A percentile compares a stretch with the other conserved stretches of the same genome.
Conservation (phyloP, 345 rosid species). For the Corymbia maculata region DNA sequence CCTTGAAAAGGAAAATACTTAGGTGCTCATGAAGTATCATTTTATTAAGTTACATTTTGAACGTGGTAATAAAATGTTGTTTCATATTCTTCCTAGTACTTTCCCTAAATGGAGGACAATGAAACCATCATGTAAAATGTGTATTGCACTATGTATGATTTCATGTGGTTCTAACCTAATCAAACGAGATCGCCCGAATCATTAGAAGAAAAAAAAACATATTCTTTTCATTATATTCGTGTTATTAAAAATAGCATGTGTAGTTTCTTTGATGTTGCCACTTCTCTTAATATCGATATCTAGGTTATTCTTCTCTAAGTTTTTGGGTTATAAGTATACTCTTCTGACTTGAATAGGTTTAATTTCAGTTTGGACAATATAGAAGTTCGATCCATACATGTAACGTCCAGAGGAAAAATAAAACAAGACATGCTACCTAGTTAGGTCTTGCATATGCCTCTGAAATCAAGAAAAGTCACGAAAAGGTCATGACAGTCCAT, state of each 20-base stretch:
- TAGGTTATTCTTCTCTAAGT: background rate
- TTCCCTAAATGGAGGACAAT: background rate
- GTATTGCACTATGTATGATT: background rate
- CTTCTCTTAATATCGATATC: background rate
- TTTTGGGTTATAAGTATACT: background rate
- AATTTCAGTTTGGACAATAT: background rate
- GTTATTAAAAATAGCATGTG: background rate
- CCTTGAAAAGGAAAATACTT: background rate
- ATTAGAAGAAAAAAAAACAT: background rate
- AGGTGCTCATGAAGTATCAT: background rate
- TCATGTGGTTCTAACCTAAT: background rate
- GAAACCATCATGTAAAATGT: background rate
- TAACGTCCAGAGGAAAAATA: too few species aligned
- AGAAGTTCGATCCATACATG: background rate
- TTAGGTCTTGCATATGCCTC: background rate
- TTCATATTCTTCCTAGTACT: background rate
- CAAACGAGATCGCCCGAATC: background rate
- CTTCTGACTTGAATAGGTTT: background rate
- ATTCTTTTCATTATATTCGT: background rate
- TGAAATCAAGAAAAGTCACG: background rate
- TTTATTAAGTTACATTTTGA: background rate
- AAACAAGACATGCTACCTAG: background rate
- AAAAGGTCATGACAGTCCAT: background rate
- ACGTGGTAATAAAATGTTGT: background rate
- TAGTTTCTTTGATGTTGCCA: background rate